Percentiles rank a stretch among this genome's conserved stretches.
phyloP scores from a whole-genome alignment of 2,329 filamentous ascomycete genomes.

The Colletotrichum zoysiae region DNA sequence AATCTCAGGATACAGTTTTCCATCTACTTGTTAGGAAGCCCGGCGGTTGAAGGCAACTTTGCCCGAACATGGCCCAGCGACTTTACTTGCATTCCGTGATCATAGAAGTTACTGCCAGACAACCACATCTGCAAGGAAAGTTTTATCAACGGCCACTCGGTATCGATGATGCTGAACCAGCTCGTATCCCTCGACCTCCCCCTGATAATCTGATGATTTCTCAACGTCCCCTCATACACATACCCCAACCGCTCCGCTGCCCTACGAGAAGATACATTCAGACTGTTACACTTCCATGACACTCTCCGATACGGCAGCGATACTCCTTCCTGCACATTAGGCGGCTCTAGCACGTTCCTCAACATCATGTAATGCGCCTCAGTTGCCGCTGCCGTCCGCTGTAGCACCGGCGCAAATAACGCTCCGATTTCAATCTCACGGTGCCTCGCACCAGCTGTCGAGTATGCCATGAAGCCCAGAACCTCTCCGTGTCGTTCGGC shows the following conservation, averaged over 20 bases:
- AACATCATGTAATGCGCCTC: constrained; percentile 1
- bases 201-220: neutral
- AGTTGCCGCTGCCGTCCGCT: constrained; percentile 1
- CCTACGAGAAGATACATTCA: neutral
- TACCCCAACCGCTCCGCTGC: neutral
- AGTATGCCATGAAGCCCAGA: neutral
- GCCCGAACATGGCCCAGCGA: neutral
- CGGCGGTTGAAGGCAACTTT: neutral
- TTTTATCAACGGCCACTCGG: neutral
- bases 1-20: neutral
- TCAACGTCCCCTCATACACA: neutral
- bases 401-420: neutral
- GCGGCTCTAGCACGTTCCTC: neutral
- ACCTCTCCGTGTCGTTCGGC: neutral
- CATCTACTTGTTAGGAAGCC: neutral
- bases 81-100: constrained; percentile 1
- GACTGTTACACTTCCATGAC: constrained; percentile 6
- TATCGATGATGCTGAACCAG: constrained; percentile 1
- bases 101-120: neutral
- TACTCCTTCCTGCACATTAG: neutral
- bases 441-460: neutral
- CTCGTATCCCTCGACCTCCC: constrained; percentile 6
- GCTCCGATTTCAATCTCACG: constrained; percentile 2
- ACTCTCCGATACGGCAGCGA: constrained; percentile 3
- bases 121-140: neutral